phyloP scores from a whole-genome alignment of 1,284 basidiomycete species.

The Lentinula novae-zelandiae region DNA sequence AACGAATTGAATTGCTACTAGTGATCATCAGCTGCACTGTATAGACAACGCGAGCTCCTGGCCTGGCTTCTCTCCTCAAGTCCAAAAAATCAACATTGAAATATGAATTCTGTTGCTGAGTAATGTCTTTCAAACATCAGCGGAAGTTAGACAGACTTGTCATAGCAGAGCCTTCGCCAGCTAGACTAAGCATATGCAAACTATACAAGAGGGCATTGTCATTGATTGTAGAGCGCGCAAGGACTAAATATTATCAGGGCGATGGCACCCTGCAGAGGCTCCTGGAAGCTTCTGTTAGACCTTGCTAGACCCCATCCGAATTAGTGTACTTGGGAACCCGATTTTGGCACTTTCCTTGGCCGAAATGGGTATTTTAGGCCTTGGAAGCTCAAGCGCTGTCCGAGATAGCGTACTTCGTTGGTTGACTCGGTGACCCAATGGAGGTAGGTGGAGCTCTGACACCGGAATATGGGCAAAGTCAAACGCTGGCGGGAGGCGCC shows the following conservation, averaged over 20 bases:
- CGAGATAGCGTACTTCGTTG: too few species aligned
- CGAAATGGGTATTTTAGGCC: too few species aligned
- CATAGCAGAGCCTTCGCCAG: constrained; percentile 13
- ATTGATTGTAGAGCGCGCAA: constrained; percentile 40
- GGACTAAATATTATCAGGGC: constrained; percentile 32
- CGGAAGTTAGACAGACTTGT: neutral
- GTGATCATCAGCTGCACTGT: constrained; percentile 21
- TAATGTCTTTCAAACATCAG: neutral
- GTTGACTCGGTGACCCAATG: too few species aligned
- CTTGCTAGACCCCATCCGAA: too few species aligned
- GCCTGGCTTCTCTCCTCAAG: neutral
- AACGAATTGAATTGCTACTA: constrained; percentile 17
- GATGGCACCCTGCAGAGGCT: constrained; percentile 26
- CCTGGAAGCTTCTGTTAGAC: too few species aligned
- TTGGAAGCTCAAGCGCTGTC: too few species aligned
- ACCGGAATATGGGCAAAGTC: too few species aligned
- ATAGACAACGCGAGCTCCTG: constrained; percentile 12
- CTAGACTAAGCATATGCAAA: constrained; percentile 23
- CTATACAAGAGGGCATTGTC: constrained; percentile 40
- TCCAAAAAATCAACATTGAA: constrained; percentile 16
- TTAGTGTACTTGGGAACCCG: too few species aligned
- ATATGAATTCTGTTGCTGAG: constrained; percentile 13
- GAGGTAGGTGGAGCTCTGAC: too few species aligned
- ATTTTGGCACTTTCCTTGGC: too few species aligned
- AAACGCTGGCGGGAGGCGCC: too few species aligned